These are phyloP conservation scores for Mycena maculata DNA, from an alignment of 768 basidiomycete species.

Conservation along the genomic window DNA sequence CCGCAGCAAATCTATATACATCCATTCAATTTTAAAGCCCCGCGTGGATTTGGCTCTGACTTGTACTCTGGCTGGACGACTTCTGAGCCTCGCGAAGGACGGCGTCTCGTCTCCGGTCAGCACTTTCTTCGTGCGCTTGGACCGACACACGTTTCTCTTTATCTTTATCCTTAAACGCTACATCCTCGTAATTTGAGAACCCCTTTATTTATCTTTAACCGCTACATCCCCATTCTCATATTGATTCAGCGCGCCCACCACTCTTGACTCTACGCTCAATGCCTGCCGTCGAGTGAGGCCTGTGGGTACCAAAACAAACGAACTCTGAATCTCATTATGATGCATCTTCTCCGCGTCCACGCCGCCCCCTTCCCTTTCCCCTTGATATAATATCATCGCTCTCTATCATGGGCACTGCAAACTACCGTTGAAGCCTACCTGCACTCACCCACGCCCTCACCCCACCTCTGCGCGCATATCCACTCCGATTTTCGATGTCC, in stretches of 20 bases:
- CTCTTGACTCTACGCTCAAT: conserved; percentile 11
- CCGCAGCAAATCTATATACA: conserved; percentile 17
- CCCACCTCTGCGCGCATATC: no score
- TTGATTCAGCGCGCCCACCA: conserved; percentile 2
- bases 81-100: background rate
- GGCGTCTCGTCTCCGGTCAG: background rate
- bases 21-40: conserved; percentile 19
- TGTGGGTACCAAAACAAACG: conserved; percentile 5
- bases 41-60: conserved; percentile 10
- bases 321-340: background rate
- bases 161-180: conserved; percentile 8
- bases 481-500: no score
- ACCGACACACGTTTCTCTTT: background rate
- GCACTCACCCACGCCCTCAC: no score
- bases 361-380: no score
- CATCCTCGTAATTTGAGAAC: conserved; percentile 4
- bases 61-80: conserved; percentile 4
- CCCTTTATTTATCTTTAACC: conserved; percentile 2
- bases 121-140: conserved; percentile 4
- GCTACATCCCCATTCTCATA: conserved; percentile 9
- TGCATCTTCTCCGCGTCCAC: conserved; percentile 11
- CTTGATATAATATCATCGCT: no score
- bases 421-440: no score
- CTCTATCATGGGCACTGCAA: no score
- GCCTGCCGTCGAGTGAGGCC: conserved; percentile 5